phyloP scores from a whole-genome alignment of 129 eudicot species.

The Ambrosia trifida region DNA sequence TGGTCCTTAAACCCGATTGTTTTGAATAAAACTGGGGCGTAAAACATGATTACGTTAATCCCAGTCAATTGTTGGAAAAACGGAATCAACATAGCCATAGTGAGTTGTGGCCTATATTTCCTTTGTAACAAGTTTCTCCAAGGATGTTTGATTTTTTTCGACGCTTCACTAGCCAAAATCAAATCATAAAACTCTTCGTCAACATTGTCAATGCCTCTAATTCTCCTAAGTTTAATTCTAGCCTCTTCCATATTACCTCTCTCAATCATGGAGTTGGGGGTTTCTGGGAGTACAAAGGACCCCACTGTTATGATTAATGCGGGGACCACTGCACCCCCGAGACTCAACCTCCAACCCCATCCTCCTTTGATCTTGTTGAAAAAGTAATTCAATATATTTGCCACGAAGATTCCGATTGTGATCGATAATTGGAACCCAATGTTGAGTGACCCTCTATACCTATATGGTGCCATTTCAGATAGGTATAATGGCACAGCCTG shows the following conservation, averaged over 20 bases:
- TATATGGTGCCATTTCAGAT: conserved; percentile 95
- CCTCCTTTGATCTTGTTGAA: conserved; percentile 64
- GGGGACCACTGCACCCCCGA: conserved; percentile 89
- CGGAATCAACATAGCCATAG: conserved; percentile 81
- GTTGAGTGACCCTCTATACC: conserved; percentile 83
- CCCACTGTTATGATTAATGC: conserved; percentile 69
- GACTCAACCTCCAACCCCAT: conserved; percentile 86
- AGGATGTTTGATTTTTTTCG: conserved; percentile 56
- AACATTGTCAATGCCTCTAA: conserved; percentile 60
- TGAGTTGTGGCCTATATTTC: conserved; percentile 77
- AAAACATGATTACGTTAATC: conserved; percentile 85
- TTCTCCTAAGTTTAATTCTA: conserved; percentile 40
- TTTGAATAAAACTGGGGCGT: conserved; percentile 82
- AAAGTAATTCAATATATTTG: conserved; percentile 73
- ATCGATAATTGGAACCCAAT: conserved; percentile 71
- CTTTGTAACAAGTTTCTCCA: conserved; percentile 66
- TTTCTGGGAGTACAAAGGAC: conserved; percentile 67
- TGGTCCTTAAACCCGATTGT: conserved; percentile 76
- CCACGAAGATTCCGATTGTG: conserved; percentile 79
- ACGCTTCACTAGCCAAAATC: conserved; percentile 65
- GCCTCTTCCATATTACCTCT: conserved; percentile 62
- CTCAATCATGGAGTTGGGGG: conserved; percentile 88
- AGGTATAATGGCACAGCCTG: conserved; percentile 90
- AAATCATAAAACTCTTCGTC: conserved; percentile 72
- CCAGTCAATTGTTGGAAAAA: conserved; percentile 87